phyloP scores from a whole-genome alignment of 768 basidiomycete genomes.

The Pleurotus citrinopileatus region DNA sequence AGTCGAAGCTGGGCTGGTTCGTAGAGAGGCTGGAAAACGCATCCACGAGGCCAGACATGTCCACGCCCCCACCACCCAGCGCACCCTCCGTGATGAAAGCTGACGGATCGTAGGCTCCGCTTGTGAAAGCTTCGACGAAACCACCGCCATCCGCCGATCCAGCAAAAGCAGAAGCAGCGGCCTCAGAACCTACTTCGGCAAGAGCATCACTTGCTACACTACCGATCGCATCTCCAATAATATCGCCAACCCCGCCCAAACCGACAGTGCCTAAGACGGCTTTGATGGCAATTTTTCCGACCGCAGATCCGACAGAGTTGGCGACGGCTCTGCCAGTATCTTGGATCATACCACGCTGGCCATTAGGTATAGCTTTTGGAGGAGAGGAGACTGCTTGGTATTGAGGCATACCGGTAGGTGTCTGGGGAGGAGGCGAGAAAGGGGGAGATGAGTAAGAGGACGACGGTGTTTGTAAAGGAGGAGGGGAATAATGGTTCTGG shows the following conservation, averaged over 20 bases:
- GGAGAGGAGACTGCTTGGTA: background rate
- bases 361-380: background rate
- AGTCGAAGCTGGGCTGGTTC: conserved; percentile 1
- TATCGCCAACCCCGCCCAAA: background rate
- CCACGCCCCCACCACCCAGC: background rate
- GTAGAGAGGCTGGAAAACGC: background rate
- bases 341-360: background rate
- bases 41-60: background rate
- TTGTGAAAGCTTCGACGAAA: background rate
- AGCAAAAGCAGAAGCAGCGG: background rate
- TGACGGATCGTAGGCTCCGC: background rate
- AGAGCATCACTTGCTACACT: background rate
- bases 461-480: background rate
- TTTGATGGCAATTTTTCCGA: background rate
- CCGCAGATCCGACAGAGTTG: background rate
- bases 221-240: background rate
- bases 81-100: background rate
- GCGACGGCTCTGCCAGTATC: conserved; percentile 1
- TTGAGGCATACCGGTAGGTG: background rate
- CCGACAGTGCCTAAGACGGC: background rate
- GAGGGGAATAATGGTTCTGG: background rate
- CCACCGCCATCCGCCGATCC: background rate
- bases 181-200: background rate
- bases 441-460: background rate
- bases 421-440: conserved; percentile 2